These are phyloP conservation scores for Ganoderma lingzhi DNA, from an alignment of 1,284 basidiomycete genomes.

Conservation along the genomic window DNA sequence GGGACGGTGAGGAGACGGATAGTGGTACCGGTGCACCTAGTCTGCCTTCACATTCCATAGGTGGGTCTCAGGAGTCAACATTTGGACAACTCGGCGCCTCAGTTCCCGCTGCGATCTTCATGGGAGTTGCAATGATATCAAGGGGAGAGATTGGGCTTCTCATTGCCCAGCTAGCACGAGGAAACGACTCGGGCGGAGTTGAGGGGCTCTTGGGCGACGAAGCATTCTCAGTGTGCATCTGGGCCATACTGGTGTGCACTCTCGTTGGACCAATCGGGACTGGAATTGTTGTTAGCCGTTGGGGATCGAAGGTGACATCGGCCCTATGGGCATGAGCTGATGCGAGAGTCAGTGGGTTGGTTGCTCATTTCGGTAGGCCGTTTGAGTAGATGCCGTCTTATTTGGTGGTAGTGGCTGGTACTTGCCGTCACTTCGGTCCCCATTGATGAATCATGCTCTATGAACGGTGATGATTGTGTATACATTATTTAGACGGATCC, in stretches of 20 bases:
- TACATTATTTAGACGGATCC: not conserved
- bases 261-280: constrained; percentile 54
- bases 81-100: constrained; percentile 5
- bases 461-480: not conserved
- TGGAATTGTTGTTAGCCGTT: constrained; percentile 39
- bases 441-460: not conserved
- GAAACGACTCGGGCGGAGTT: constrained; percentile 11
- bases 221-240: constrained; percentile 53
- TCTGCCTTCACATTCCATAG: not conserved
- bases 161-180: constrained; percentile 43
- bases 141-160: constrained; percentile 62
- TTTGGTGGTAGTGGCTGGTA: not conserved
- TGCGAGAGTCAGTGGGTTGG: not conserved
- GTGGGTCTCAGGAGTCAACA: not conserved
- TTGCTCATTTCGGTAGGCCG: not conserved
- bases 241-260: constrained; percentile 60
- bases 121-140: constrained; percentile 55
- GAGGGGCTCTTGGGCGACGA: constrained; percentile 46
- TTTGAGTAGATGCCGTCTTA: constrained; percentile 21
- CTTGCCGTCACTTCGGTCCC: not conserved
- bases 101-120: constrained; percentile 34
- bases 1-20: not conserved
- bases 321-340: constrained; percentile 31
- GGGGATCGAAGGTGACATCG: constrained; percentile 24
- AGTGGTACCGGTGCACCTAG: not conserved